Evolutionary conservation across 2,329 filamentous ascomycete genomes (phyloP).

Genomic region (Fusarium sp.): DNA sequence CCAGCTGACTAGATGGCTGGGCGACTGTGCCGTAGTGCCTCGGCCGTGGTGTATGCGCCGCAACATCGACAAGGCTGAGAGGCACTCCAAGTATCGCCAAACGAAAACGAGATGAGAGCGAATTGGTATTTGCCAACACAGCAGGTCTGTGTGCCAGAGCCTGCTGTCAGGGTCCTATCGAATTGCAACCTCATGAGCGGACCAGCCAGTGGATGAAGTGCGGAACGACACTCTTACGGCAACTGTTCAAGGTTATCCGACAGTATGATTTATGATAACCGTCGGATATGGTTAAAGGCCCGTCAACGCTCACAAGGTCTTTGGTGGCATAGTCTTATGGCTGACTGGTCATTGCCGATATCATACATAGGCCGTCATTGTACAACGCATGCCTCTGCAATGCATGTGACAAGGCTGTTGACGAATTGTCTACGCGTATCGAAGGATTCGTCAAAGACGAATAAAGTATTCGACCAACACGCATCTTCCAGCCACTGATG

Average conservation of each 20-base stretch:
- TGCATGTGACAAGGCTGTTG: slow-evolving; percentile 13
- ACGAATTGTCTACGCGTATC: slow-evolving; percentile 3
- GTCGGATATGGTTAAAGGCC: slow-evolving; percentile 25
- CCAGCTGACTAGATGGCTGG: slow-evolving; percentile 35
- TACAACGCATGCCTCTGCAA: slow-evolving; percentile 6
- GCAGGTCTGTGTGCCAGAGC: slow-evolving; percentile 3
- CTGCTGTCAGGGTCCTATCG: slow-evolving; percentile 8
- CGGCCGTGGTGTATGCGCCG: slow-evolving; percentile 34
- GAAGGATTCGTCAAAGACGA: slow-evolving; percentile 29
- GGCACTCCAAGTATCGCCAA: slow-evolving; percentile 8
- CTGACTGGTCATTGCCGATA: slow-evolving; percentile 25
- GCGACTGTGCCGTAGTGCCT: slow-evolving; percentile 27
- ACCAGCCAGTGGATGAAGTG: slow-evolving; percentile 4
- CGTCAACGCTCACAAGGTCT: slow-evolving; percentile 15
- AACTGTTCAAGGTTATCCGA: slow-evolving; percentile 15
- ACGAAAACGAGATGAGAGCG: slow-evolving; percentile 18
- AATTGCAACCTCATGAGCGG: slow-evolving; percentile 13
- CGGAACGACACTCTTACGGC: slow-evolving; percentile 6
- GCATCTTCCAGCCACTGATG: slow-evolving; percentile 16
- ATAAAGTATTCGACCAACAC: slow-evolving; percentile 25
- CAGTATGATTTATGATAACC: slow-evolving; percentile 22
- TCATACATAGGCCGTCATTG: neutral
- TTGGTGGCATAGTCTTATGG: slow-evolving; percentile 17
- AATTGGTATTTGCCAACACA: slow-evolving; percentile 22
- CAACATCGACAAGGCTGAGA: slow-evolving; percentile 38